Evolutionary conservation across 2,329 filamentous ascomycete genomes (phyloP), one percentile per base, ranked within the genome.

Genomic region (Hypoxylon sp.): DNA sequence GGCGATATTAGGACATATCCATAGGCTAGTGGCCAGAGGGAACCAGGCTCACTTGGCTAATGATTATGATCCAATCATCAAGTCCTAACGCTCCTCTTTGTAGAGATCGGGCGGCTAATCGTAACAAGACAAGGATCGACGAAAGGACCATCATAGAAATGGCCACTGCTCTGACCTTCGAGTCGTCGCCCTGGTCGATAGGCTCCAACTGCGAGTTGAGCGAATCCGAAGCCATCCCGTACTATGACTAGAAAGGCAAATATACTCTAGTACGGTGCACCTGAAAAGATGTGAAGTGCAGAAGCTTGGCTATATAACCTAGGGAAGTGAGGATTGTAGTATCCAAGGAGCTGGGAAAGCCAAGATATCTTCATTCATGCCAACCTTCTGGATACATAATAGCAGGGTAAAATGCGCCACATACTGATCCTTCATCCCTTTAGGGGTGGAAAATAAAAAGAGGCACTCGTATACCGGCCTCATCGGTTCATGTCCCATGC

Each of bases 291-390:
- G 8, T 42, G 37, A 42, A 8, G n/a, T 17, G n/a, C n/a, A 20
- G 40, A 42, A 2, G 7, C 40, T 42, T 20, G 40, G 40, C 40
- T 20, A 20, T 13, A 37, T 37, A 20, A 8, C 8, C n/a, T 20
- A 20, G 2, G 17, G 40, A 42, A 2, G 40, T 10, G n/a, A 42
- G 11, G 2, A 42, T 4, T 6, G 40, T 6, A 42, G 7, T n/a
- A 42, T 20, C 40, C 6, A 42, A 42, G 40, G 2, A 20, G 40
- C 40, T 42, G n/a, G n/a, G n/a, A 10, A 20, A 42, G 40, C 40
- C 40, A 42, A 42, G 40, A 42, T 42, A 42, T 20, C 40, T 42
- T 42, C n/a, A 42, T 17, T 20, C 40, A 42, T n/a, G n/a, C 31
- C 7, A 20, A 5, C 17, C n/a, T 7, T 42, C n/a, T 2, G n/a